These are phyloP conservation scores for Hyaloscypha variabilis DNA, from an alignment of 495 filamentous ascomycete genomes.

Conservation along the genomic window DNA sequence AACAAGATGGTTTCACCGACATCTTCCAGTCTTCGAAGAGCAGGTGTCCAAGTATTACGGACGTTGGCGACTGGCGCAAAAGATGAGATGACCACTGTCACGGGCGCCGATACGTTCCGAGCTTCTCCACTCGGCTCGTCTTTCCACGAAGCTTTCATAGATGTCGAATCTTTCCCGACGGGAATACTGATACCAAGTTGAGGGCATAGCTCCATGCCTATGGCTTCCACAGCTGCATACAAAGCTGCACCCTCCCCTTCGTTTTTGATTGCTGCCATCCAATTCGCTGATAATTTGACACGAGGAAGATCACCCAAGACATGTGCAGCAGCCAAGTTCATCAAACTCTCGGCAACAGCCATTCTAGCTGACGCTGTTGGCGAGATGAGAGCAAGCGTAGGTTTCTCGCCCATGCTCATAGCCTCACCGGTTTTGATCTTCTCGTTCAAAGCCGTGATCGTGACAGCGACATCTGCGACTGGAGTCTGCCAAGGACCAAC, in stretches of 20 bases:
- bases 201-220: conserved; percentile 83
- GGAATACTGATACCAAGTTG: conserved; percentile 88
- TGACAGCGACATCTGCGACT: conserved; percentile 91
- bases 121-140: conserved; percentile 65
- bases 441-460: conserved; percentile 72
- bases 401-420: conserved; percentile 97
- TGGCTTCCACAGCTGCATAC: conserved; percentile 92
- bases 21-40: conserved; percentile 79
- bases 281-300: conserved; percentile 91
- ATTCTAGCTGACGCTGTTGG: conserved; percentile 92
- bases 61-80: conserved; percentile 82
- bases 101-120: conserved; percentile 88
- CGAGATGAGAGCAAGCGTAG: conserved; percentile 86
- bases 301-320: conserved; percentile 73
- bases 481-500: conserved; percentile 97
- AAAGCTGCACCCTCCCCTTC: conserved; percentile 92
- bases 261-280: conserved; percentile 96
- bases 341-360: conserved; percentile 91
- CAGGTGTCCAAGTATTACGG: conserved; percentile 89
- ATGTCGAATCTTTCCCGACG: conserved; percentile 97
- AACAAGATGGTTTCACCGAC: conserved; percentile 89
- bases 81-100: conserved; percentile 87
- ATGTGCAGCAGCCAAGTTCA: conserved; percentile 90
- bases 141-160: conserved; percentile 97
- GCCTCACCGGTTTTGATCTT: conserved; percentile 80